These are phyloP conservation scores for Chamaenerion angustifolium DNA, from an alignment of 345 rosid species.

Conservation along the genomic window DNA sequence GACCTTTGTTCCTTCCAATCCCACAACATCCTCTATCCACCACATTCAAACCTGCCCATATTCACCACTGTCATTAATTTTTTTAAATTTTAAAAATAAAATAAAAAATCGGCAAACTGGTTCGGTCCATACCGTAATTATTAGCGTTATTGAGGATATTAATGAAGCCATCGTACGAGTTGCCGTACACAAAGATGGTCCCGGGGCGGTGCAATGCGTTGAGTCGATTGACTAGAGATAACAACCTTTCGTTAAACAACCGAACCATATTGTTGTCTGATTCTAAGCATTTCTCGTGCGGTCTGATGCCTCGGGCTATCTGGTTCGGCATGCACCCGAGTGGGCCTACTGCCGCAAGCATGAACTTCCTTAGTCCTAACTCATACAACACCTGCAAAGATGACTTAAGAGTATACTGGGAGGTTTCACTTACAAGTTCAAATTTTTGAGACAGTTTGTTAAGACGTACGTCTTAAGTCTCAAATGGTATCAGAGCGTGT, in stretches of 20 bases:
- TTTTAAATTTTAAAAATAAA: not conserved
- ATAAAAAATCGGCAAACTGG: too few species aligned
- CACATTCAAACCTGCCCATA: slow-evolving; percentile 27
- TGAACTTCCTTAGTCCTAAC: slow-evolving; percentile 55
- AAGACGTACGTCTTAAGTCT: too few species aligned
- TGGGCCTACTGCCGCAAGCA: slow-evolving; percentile 44
- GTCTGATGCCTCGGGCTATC: slow-evolving; percentile 24
- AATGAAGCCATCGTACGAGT: slow-evolving; percentile 27
- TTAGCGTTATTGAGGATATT: slow-evolving; percentile 27
- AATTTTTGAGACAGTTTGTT: too few species aligned
- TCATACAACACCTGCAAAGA: slow-evolving; percentile 25
- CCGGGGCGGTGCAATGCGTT: slow-evolving; percentile 8
- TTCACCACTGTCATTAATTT: not conserved
- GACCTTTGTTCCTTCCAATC: slow-evolving; percentile 45
- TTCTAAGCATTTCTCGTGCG: slow-evolving; percentile 25
- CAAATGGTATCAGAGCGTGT: too few species aligned
- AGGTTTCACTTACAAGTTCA: too few species aligned
- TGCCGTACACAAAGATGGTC: slow-evolving; percentile 36
- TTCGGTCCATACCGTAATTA: slow-evolving; percentile 16
- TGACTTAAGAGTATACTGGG: too few species aligned
- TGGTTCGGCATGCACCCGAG: slow-evolving; percentile 58
- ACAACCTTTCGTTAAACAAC: slow-evolving; percentile 29
- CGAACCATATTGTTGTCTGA: slow-evolving; percentile 32
- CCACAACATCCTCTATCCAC: slow-evolving; percentile 58
- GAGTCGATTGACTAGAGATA: slow-evolving; percentile 35